These are phyloP conservation scores for Quercus robur DNA, from an alignment of 306 rosid genomes.

Conservation along the genomic window DNA sequence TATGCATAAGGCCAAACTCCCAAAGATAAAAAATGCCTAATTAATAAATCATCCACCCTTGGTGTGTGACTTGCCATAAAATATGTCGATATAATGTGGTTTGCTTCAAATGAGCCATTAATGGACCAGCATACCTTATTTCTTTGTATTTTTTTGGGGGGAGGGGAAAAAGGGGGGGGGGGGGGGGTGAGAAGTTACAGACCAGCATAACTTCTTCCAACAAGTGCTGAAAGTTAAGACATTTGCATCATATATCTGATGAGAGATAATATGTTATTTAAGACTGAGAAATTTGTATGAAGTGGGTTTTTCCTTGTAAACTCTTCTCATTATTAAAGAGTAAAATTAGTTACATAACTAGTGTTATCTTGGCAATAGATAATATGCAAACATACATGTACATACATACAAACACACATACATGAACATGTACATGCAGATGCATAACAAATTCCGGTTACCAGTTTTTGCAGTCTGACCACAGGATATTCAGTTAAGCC, in stretches of 20 bases:
- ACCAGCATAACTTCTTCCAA: slow-evolving; percentile 3
- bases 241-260: not conserved
- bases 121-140: not conserved
- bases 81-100: slow-evolving; percentile 1
- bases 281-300: not conserved
- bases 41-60: not conserved
- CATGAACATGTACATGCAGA: no score
- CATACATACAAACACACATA: not conserved
- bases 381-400: not conserved
- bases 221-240: not conserved
- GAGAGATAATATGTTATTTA: slow-evolving; percentile 1
- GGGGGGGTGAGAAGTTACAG: not conserved
- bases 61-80: not conserved
- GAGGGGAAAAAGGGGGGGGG: fast-evolving
- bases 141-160: no score
- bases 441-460: no score
- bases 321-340: not conserved
- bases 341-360: not conserved
- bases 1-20: not conserved
- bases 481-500: no score
- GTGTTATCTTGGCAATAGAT: not conserved
- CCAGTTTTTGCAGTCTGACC: no score
- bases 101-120: not conserved
- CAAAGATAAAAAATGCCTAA: not conserved
- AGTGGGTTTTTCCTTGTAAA: not conserved